These are phyloP conservation scores for Capsicum chinense DNA, from an alignment of 257 asterid species.

Conservation along the genomic window DNA sequence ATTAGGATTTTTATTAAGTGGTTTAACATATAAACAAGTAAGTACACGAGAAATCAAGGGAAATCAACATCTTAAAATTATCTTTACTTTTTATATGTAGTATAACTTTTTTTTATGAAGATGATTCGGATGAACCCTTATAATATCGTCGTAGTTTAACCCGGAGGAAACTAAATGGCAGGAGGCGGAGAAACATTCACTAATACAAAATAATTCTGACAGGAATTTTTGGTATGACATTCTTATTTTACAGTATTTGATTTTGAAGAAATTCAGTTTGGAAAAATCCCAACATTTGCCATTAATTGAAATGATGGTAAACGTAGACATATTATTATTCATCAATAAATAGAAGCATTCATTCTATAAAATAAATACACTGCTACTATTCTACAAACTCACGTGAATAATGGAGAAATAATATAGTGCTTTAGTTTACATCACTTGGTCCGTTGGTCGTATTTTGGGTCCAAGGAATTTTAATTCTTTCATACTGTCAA, in stretches of 20 bases:
- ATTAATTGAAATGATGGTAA: background rate
- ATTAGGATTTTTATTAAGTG: background rate
- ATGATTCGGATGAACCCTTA: too few species aligned
- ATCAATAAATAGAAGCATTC: background rate
- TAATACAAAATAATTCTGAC: background rate
- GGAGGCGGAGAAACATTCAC: too few species aligned
- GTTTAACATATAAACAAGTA: background rate
- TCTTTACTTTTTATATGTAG: too few species aligned
- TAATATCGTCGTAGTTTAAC: too few species aligned
- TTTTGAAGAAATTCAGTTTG: background rate
- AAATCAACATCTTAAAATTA: background rate
- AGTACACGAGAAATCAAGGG: background rate
- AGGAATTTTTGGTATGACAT: background rate
- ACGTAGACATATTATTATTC: background rate
- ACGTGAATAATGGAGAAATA: conserved; percentile 8
- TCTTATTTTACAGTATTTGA: background rate
- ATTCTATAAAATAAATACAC: background rate
- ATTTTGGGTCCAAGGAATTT: background rate
- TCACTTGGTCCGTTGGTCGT: background rate
- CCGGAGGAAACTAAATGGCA: too few species aligned
- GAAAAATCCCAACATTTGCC: background rate
- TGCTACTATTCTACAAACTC: background rate
- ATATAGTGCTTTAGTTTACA: background rate
- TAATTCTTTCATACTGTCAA: background rate
- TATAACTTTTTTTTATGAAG: too few species aligned